Evolutionary conservation across 371 early-diverging fungal genomes (phyloP).

Genomic region (Circinella umbellata): DNA sequence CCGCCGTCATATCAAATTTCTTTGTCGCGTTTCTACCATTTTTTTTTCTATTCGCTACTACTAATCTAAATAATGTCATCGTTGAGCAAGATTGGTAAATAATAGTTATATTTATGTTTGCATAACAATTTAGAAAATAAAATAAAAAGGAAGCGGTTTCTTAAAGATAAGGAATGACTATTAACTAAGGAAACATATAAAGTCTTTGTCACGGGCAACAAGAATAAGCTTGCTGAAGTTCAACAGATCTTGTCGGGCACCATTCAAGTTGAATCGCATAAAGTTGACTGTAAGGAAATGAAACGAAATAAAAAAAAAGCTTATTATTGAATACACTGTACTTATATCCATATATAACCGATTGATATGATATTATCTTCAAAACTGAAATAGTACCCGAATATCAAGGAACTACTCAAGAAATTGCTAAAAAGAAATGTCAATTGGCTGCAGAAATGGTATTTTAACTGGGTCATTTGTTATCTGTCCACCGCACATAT

Average conservation of each 20-base stretch:
- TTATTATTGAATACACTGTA: too few relatives aligned
- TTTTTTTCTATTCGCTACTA: background rate
- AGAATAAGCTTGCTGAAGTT: constrained; percentile 91
- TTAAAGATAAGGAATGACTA: background rate
- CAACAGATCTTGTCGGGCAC: constrained; percentile 75
- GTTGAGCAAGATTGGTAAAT: constrained; percentile 16
- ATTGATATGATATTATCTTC: too few relatives aligned
- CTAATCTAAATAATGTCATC: background rate
- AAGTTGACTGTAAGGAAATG: constrained; percentile 70
- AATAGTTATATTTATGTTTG: background rate
- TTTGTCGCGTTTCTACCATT: too few relatives aligned
- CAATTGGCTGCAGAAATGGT: constrained; percentile 72
- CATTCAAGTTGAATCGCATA: constrained; percentile 69
- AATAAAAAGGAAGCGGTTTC: too few relatives aligned
- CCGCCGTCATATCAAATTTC: too few relatives aligned
- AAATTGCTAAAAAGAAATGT: constrained; percentile 86
- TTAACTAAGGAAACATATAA: background rate
- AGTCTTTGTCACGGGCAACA: constrained; percentile 81
- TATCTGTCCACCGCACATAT: too few relatives aligned
- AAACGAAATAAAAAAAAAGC: background rate
- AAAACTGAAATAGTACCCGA: constrained; percentile 72
- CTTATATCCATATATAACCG: too few relatives aligned
- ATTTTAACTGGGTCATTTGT: background rate
- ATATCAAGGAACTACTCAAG: constrained; percentile 80
- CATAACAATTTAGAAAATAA: background rate